A percentile compares a stretch with the other conserved stretches of the same genome.
Conservation (phyloP, 305 asterid genomes). For the Plantago rigida region DNA sequence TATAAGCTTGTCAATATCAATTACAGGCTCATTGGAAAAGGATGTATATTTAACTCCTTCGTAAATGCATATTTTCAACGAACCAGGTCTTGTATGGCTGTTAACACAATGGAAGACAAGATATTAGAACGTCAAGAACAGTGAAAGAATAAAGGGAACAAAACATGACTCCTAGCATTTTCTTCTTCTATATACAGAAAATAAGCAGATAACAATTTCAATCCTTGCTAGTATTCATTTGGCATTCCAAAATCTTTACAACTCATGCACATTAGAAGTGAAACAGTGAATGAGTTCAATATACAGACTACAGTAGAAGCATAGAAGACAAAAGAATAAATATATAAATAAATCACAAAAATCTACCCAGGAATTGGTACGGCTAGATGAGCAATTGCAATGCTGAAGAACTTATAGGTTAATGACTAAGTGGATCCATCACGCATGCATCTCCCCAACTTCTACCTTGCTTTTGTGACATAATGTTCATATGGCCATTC, state of each 20-base stretch:
- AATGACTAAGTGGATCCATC: no score
- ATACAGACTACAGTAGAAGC: not conserved
- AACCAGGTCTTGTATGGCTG: conserved; percentile 80
- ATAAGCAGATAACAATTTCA: not conserved
- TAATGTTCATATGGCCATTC: no score
- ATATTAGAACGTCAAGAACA: conserved; percentile 25
- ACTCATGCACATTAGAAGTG: conserved; percentile 6
- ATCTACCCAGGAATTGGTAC: not conserved
- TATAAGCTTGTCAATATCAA: conserved; percentile 60
- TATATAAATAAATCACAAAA: not conserved
- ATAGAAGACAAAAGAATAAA: conserved; percentile 4
- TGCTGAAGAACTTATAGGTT: no score
- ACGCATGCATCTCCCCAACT: no score
- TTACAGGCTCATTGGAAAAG: conserved; percentile 42
- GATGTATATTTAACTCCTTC: conserved; percentile 64
- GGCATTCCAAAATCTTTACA: conserved; percentile 3
- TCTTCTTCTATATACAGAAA: not conserved
- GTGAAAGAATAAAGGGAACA: conserved; percentile 17
- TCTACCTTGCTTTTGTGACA: no score
- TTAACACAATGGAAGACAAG: conserved; percentile 26
- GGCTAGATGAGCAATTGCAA: not conserved
- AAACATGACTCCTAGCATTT: conserved; percentile 17
- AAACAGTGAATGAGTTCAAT: conserved; percentile 16
- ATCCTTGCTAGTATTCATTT: not conserved
- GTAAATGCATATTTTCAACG: conserved; percentile 60